Conservation (phyloP, 805 yeast species). For the Torulaspora franciscae region DNA sequence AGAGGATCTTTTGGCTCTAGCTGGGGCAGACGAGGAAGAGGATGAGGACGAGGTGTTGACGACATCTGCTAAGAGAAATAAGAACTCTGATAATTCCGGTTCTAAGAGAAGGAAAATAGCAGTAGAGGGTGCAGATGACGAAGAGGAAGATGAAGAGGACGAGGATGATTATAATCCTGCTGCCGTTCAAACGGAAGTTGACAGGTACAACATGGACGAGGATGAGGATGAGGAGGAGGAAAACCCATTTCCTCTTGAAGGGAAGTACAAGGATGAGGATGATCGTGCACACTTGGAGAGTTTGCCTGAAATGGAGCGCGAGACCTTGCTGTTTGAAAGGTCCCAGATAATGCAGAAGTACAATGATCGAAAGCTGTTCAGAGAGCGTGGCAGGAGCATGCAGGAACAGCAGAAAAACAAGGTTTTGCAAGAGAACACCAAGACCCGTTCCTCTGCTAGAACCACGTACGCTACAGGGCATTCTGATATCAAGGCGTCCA, state of each 20-base stretch:
- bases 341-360: constrained; percentile 85
- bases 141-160: constrained; percentile 34
- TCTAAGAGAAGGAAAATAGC: constrained; percentile 36
- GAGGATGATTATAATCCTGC: constrained; percentile 41
- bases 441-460: constrained; percentile 31
- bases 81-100: constrained; percentile 27
- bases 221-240: constrained; percentile 40
- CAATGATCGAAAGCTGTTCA: constrained; percentile 77
- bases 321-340: constrained; percentile 85
- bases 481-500: constrained; percentile 42
- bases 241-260: constrained; percentile 91
- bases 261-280: constrained; percentile 76
- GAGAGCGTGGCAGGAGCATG: constrained; percentile 65
- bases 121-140: constrained; percentile 31
- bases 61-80: constrained; percentile 26
- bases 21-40: constrained; percentile 63
- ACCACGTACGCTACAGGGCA: constrained; percentile 40
- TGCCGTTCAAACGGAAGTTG: constrained; percentile 23
- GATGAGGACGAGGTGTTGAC: constrained; percentile 35
- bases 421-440: constrained; percentile 27
- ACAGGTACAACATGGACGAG: constrained; percentile 33
- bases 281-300: constrained; percentile 61
- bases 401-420: constrained; percentile 27
- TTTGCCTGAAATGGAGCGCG: constrained; percentile 91
- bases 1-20: constrained; percentile 93